Evolutionary conservation across 1,284 basidiomycete species (phyloP).

Genomic region (Trametes polyzona): DNA sequence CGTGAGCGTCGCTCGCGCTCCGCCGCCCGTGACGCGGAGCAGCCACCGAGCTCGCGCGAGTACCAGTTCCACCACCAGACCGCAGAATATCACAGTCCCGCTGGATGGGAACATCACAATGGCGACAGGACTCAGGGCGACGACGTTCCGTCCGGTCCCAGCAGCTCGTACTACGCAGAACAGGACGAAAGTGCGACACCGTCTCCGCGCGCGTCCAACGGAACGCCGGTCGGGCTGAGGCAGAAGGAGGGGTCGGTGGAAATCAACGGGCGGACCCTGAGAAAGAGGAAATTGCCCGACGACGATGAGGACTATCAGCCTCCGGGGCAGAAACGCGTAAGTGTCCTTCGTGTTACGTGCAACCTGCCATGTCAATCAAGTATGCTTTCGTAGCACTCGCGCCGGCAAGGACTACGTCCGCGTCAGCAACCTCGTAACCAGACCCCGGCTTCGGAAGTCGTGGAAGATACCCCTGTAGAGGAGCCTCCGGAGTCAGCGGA

Average conservation of each 20-base stretch:
- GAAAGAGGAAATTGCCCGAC: conserved; percentile 54
- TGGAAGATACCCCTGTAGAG: conserved; percentile 39
- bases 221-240: conserved; percentile 31
- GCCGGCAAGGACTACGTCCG: conserved; percentile 46
- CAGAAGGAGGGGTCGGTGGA: conserved; percentile 46
- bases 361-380: conserved; percentile 3
- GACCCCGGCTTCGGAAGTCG: conserved; percentile 39
- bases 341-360: conserved; percentile 30
- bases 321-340: conserved; percentile 56
- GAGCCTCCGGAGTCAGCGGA: conserved; percentile 46
- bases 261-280: conserved; percentile 40
- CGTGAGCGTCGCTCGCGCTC: conserved; percentile 31
- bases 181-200: conserved; percentile 33
- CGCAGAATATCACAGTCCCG: conserved; percentile 40
- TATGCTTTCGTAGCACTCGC: conserved; percentile 37
- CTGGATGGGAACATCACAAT: conserved; percentile 44
- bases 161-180: conserved; percentile 42
- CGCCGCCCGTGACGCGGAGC: conserved; percentile 36
- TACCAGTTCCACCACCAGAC: conserved; percentile 41
- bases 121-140: conserved; percentile 44
- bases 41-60: conserved; percentile 33
- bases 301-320: conserved; percentile 61
- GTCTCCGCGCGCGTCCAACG: conserved; percentile 34
- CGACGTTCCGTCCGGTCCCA: conserved; percentile 41
- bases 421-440: conserved; percentile 42